Conservation (phyloP, 768 basidiomycete species). For the Roridomyces roridus region DNA sequence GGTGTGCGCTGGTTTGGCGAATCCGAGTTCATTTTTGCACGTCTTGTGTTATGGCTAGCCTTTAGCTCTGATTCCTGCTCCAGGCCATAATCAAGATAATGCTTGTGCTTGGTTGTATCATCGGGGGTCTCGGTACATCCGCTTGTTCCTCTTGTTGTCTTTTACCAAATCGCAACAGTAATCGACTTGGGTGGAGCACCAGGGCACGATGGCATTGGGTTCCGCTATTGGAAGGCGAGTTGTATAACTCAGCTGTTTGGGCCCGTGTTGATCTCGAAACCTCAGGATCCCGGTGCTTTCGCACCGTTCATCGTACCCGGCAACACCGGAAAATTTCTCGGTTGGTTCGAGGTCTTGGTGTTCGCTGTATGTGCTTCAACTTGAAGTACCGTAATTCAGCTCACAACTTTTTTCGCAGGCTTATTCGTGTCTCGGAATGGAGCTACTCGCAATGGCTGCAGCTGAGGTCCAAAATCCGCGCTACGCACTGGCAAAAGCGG, state of each 20-base stretch:
- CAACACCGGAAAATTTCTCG: slow-evolving; percentile 10
- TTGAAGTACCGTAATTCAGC: not conserved
- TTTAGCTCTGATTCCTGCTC: slow-evolving; percentile 27
- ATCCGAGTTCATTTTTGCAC: slow-evolving; percentile 62
- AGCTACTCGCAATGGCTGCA: slow-evolving; percentile 46
- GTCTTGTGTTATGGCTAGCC: no score
- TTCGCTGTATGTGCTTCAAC: slow-evolving; percentile 22
- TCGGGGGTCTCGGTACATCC: slow-evolving; percentile 30
- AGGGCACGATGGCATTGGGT: slow-evolving; percentile 47
- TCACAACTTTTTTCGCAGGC: slow-evolving; percentile 29
- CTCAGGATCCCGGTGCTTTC: slow-evolving; percentile 18
- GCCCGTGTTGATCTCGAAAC: not conserved
- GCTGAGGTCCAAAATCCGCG: slow-evolving; percentile 72
- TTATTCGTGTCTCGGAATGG: slow-evolving; percentile 73
- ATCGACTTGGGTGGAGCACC: slow-evolving; percentile 60
- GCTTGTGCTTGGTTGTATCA: slow-evolving; percentile 44
- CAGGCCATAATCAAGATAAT: slow-evolving; percentile 46
- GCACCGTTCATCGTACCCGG: slow-evolving; percentile 10
- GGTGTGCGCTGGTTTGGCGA: slow-evolving; percentile 57
- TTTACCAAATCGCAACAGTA: slow-evolving; percentile 41
- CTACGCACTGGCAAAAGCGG: slow-evolving; percentile 67
- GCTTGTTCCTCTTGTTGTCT: not conserved
- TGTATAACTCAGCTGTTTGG: not conserved
- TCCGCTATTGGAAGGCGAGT: slow-evolving; percentile 50
- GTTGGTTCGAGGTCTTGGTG: slow-evolving; percentile 23